phyloP scores from a whole-genome alignment of 1,284 basidiomycete species.

The Ganoderma lucidum region DNA sequence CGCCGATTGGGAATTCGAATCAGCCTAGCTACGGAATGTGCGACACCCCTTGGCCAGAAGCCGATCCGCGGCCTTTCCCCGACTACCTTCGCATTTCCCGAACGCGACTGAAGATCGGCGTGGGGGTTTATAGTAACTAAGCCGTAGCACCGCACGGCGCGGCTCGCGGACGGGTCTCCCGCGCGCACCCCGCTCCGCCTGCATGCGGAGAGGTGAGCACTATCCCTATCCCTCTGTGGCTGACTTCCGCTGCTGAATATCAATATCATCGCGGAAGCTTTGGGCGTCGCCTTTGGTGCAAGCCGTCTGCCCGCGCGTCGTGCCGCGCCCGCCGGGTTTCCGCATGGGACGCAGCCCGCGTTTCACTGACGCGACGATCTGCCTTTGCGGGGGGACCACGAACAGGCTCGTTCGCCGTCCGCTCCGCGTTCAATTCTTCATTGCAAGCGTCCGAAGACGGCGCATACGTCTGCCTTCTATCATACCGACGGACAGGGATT shows the following conservation, averaged over 20 bases:
- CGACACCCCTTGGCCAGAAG: neutral
- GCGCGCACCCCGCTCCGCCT: neutral
- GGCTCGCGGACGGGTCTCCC: too few relatives aligned
- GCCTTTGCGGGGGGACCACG: neutral
- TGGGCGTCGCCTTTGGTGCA: too few relatives aligned
- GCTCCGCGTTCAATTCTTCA: neutral
- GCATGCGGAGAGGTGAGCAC: neutral
- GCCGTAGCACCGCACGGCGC: too few relatives aligned
- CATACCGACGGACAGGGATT: too few relatives aligned
- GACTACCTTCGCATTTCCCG: neutral
- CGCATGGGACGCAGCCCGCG: neutral
- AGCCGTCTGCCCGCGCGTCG: neutral
- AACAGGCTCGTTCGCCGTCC: neutral
- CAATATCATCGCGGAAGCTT: neutral
- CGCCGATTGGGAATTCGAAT: too few relatives aligned
- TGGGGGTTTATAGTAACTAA: neutral
- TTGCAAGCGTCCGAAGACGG: neutral
- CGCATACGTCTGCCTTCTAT: neutral
- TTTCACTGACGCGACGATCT: neutral
- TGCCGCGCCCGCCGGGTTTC: too few relatives aligned
- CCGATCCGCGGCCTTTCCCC: neutral
- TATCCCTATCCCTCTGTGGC: neutral
- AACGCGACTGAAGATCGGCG: neutral
- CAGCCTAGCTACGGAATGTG: neutral
- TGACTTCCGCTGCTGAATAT: neutral